Conservation (phyloP, 2,329 filamentous ascomycete species). For the Ceratocystis colombiana region DNA sequence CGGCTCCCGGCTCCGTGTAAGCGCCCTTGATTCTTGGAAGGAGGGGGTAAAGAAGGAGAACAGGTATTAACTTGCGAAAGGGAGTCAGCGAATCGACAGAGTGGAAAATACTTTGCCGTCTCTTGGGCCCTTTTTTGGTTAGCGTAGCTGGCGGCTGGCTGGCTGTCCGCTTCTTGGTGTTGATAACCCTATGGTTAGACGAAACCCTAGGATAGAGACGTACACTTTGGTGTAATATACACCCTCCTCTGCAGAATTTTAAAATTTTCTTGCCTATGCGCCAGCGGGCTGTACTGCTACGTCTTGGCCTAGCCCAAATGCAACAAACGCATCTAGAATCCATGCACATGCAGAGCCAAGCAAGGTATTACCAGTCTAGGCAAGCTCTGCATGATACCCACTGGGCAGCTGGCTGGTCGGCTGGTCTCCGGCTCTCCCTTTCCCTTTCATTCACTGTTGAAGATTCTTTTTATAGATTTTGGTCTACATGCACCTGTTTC, state of each 20-base stretch:
- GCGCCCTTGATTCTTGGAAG: neutral
- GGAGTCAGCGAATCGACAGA: too few relatives aligned
- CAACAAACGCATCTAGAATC: neutral
- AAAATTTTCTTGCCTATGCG: neutral
- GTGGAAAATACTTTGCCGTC: too few relatives aligned
- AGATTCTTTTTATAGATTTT: conserved; percentile 5
- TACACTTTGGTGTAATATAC: neutral
- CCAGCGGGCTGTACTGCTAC: neutral
- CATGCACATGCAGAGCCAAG: neutral
- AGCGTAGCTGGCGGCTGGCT: too few relatives aligned
- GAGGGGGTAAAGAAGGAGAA: neutral
- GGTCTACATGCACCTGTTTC: neutral
- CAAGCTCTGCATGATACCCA: neutral
- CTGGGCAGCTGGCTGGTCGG: neutral
- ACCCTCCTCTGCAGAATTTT: neutral
- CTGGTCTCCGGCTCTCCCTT: neutral
- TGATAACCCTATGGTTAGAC: too few relatives aligned
- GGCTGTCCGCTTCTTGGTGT: too few relatives aligned
- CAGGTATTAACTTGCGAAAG: too few relatives aligned
- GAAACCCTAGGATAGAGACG: too few relatives aligned
- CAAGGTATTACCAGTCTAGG: neutral
- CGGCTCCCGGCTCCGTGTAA: conserved; percentile 6
- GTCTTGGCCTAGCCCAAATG: neutral
- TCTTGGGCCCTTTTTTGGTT: too few relatives aligned
- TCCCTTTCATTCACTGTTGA: neutral